Evolutionary conservation across 768 basidiomycete genomes (phyloP), one percentile per base, ranked within the genome.

Genomic region (Panaeolus papilionaceus): DNA sequence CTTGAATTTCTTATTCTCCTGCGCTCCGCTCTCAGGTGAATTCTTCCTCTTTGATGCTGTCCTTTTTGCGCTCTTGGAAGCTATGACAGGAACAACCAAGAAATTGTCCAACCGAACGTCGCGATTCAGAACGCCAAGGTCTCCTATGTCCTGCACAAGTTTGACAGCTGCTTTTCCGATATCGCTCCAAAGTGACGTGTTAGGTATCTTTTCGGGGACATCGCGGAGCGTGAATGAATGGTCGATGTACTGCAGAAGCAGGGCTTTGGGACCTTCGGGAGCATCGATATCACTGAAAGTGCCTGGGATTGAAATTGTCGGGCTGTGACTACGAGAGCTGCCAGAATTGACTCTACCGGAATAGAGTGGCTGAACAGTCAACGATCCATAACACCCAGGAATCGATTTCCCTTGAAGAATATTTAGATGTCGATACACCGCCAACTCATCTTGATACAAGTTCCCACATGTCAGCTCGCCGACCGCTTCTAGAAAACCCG

Each of bases 91-190:
- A 7, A 67, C 65, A n/a, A 71, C 64, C 58, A 71, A 65, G 28
- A 70, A 65, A 45, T 72, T 72, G 38, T 72, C 71, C 40, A 72
- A 62, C n/a, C 71, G 42, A n/a, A 72, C 65, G 33, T 72, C 69
- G 4, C 51, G 44, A 54, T 72, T 68, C 26, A 72, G 61, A 18
- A 72, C 58, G 11, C 71, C 71, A 11, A 58, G 38, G 40, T 72
- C 69, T 38, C 71, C 71, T 1, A 71, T 62, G 9, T 66, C 66
- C 40, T 70, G 71, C 8, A 72, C 69, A 2, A 70, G 33, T 33
- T 63, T 61, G 11, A 72, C 69, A 4, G 71, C 69, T 7, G 67
- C 65, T 28, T 68, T 66, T 9, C 69, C 71, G 10, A 72, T 65
- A 3, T 67, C 63, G n/a, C 65, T 64, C 71, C 71, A 72, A 37